Evolutionary conservation across 164 flowering plant species (phyloP).

Genomic region (Magnolia officinalis): DNA sequence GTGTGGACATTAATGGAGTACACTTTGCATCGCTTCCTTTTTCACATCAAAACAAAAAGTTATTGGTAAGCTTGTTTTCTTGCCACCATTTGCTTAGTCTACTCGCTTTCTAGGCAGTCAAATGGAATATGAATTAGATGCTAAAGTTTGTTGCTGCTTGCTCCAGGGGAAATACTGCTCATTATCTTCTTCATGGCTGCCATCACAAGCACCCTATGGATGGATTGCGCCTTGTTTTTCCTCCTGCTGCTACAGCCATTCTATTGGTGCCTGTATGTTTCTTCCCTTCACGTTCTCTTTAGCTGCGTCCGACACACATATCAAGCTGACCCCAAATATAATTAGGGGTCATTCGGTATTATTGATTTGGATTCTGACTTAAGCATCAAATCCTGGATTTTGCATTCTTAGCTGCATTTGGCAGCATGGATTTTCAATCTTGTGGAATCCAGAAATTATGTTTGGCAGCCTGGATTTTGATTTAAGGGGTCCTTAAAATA

Average conservation of each 20-base stretch:
- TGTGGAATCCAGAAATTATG: too few relatives aligned
- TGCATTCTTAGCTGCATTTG: too few relatives aligned
- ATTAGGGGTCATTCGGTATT: too few relatives aligned
- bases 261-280: conserved; percentile 60
- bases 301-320: background rate
- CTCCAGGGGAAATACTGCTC: conserved; percentile 83
- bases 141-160: background rate
- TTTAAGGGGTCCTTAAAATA: too few relatives aligned
- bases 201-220: conserved; percentile 99
- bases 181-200: conserved; percentile 97
- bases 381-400: too few relatives aligned
- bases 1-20: conserved; percentile 84
- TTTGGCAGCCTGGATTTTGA: too few relatives aligned
- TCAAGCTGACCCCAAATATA: too few relatives aligned
- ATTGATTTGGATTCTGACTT: too few relatives aligned
- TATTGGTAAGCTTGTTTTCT: conserved; percentile 58
- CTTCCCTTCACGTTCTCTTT: background rate
- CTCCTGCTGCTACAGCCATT: conserved; percentile 88
- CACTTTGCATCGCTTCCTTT: conserved; percentile 82
- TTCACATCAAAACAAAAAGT: conserved; percentile 79
- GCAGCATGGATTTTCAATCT: too few relatives aligned
- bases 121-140: background rate
- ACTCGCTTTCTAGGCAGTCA: background rate
- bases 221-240: conserved; percentile 89
- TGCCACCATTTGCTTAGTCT: background rate